Evolutionary conservation across 768 basidiomycete species (phyloP).

Genomic region (Tephrocybe rancida): DNA sequence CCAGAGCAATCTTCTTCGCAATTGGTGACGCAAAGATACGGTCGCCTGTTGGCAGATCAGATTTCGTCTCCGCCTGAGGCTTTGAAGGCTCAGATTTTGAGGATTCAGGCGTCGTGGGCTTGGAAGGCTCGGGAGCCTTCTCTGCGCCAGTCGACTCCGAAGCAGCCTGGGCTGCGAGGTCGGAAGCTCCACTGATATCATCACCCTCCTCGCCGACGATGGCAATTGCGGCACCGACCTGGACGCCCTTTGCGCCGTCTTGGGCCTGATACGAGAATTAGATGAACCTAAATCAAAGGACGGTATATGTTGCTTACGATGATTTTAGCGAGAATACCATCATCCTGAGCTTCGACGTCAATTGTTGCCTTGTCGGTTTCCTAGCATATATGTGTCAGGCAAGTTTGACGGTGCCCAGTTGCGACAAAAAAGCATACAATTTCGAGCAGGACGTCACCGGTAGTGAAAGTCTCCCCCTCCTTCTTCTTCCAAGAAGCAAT

Average conservation of each 20-base stretch:
- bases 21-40: constrained; percentile 94
- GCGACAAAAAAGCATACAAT: constrained; percentile 59
- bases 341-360: constrained; percentile 98
- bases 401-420: constrained; percentile 11
- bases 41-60: constrained; percentile 65
- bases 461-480: constrained; percentile 88
- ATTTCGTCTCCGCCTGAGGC: constrained; percentile 44
- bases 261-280: constrained; percentile 51
- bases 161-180: constrained; percentile 66
- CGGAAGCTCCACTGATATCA: constrained; percentile 82
- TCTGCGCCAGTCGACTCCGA: constrained; percentile 42
- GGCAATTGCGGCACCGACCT: constrained; percentile 88
- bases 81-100: constrained; percentile 34
- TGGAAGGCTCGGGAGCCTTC: constrained; percentile 26
- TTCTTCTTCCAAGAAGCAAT: constrained; percentile 97
- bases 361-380: constrained; percentile 99
- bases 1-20: constrained; percentile 96
- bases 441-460: constrained; percentile 94
- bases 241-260: constrained; percentile 86
- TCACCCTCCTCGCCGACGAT: constrained; percentile 95
- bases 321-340: constrained; percentile 96
- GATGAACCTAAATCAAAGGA: background rate
- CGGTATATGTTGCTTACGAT: constrained; percentile 58
- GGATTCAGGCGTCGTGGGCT: constrained; percentile 15
- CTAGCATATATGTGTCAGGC: constrained; percentile 38